Evolutionary conservation across 768 basidiomycete species (phyloP), one percentile per base, ranked within the genome.

Genomic region (Lactarius hengduanensis): DNA sequence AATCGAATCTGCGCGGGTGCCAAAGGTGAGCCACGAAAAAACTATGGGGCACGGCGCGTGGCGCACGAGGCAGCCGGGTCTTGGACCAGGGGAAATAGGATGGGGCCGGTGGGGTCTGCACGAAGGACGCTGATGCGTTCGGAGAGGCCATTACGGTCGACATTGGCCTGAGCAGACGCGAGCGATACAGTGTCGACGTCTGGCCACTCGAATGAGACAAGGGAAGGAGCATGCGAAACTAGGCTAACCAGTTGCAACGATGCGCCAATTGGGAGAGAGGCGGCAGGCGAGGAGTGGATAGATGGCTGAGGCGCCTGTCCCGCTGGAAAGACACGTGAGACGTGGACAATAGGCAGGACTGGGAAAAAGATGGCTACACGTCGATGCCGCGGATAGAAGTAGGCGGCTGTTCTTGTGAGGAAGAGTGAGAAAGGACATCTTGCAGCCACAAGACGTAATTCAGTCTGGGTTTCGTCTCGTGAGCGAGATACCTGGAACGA

Each of bases 381-480:
- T 96, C 93, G 15, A 92, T 74, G 0, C 87, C 90, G 9, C 75
- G 76, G 16, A 88, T 73, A n/a, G 53, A 6, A 18, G 57, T 18
- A 54, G 22, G 32, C 10, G 1, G 40, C 11, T 66, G 61, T 0
- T 43, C 60, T 15, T 62, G 40, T 15, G 66, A 68, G 6, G 63
- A 41, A 1, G 30, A 53, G 6, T 72, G 66, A 28, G 58, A 59
- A 26, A 71, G 59, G 57, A 94, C 80, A 71, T 93, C 90, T 77
- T 92, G 86, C 28, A 93, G 78, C 91, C 91, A 92, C 6, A 94
- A 81, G 6, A 96, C 79, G 71, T 97, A 97, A 74, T 97, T 94
- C 54, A 96, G 75, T 71, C 94, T 94, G 11, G 15, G 40, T 32
- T 50, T 11, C 45, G 8, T 9, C 32, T 11, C 18, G 11, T 62